phyloP scores from a whole-genome alignment of 2,329 filamentous ascomycete species.

The Parafenestella ontariensis region DNA sequence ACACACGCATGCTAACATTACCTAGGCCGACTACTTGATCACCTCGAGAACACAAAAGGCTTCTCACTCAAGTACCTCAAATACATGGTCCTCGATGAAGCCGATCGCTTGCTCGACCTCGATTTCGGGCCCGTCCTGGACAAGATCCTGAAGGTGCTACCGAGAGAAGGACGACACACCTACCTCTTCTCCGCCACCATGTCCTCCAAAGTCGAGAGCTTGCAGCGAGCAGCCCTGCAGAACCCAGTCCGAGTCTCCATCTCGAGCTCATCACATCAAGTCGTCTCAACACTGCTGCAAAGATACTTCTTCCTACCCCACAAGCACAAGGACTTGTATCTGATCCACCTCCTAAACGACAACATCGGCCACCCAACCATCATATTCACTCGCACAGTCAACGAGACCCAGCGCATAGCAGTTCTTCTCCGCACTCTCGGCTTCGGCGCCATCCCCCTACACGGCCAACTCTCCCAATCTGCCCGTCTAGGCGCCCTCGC shows the following conservation, averaged over 20 bases:
- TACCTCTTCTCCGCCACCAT: constrained; percentile 91
- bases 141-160: constrained; percentile 90
- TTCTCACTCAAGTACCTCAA: constrained; percentile 84
- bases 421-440: constrained; percentile 84
- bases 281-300: constrained; percentile 86
- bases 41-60: constrained; percentile 95
- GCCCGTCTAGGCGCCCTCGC: constrained; percentile 84
- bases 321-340: constrained; percentile 86
- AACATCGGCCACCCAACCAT: constrained; percentile 86
- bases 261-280: constrained; percentile 84
- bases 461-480: constrained; percentile 90
- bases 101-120: constrained; percentile 88
- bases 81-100: constrained; percentile 94
- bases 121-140: constrained; percentile 93
- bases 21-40: constrained; percentile 79
- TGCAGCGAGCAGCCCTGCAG: constrained; percentile 86
- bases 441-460: constrained; percentile 88
- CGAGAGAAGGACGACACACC: constrained; percentile 67
- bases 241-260: constrained; percentile 86
- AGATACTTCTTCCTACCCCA: constrained; percentile 79
- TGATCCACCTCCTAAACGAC: constrained; percentile 86
- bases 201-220: constrained; percentile 88
- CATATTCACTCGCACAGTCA: constrained; percentile 90
- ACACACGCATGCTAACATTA: neutral
- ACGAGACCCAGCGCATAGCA: constrained; percentile 85